Evolutionary conservation across 345 rosid genomes (phyloP), one percentile per base, ranked within the genome.

Genomic region (Lepidium didymum): DNA sequence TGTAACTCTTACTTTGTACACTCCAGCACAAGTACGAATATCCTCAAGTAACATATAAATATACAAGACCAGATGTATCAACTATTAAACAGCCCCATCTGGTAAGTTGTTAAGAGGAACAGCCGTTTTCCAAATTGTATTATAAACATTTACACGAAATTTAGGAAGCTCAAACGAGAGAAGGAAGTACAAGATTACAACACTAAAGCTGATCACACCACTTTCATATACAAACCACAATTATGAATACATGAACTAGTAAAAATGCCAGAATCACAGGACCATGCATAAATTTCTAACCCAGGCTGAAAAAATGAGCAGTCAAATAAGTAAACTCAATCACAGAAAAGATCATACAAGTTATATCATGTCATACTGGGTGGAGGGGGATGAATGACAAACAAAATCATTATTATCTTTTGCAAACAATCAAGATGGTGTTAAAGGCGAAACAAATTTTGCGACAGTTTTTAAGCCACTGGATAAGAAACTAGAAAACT

Each of bases 1-100:
- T 60, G 29, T 73, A 50, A 65, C 51, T 53, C 64, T 68, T 54
- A 62, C 16, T 44, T 60, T 47, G 41, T 15, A 45, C 38, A 43
- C 46, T 49, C 50, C 37, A 14, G 34, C 25, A 31, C 18, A 38
- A 29, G 10, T 10, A 37, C 41, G 21, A 34, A 13, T 9, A 12
- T 47, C 72, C 21, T 51, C 14, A 43, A 6, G 15, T 77, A 58
- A 13, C n/a, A 19, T 59, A 8, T 9, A 36, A 49, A 21, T 6
- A 61, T 41, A 19, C 10, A 52, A 37, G 31, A 16, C 12, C 19
- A 29, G 13, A 60, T 46, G 47, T 7, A 15, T 29, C 38, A 40
- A 29, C 52, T 33, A 54, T 59, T 41, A 38, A 38, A 55, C 61
- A 41, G 33, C 33, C 10, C 16, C 47, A 36, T 50, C 36, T 47